Evolutionary conservation across 1,284 basidiomycete genomes (phyloP), one percentile per base, ranked within the genome.

Genomic region (Puccinia brachypodii): DNA sequence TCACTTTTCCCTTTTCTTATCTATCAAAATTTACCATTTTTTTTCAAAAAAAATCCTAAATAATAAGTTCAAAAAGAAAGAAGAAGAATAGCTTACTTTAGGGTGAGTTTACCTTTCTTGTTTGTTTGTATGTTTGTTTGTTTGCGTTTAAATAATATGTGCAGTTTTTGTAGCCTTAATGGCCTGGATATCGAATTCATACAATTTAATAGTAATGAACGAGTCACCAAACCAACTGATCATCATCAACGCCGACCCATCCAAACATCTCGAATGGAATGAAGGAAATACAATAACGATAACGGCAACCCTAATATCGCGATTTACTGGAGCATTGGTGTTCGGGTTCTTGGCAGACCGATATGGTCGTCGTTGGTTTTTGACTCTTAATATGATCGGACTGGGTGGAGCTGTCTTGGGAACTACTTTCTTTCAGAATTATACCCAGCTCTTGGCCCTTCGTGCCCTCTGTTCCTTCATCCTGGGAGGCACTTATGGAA

Each of bases 331-430:
- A 31, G 95, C 95, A 44, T 90, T 94, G 82, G 87, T 95, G 83
- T 96, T 97, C 83, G 90, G 89, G 75, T 82, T 85, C 2, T 40
- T 80, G 1, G 77, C 83, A 0, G 85, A 85, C 69, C 90, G 95
- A 11, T 96, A 90, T 86, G 96, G 96, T 1, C 90, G 96, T 62
- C 96, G 95, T 88, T 98, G 94, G 93, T 94, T 95, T 0, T 88
- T 98, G 2, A 91, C 95, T 62, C 84, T 86, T 85, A 97, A 96
- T 86, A 87, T 88, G 36, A 1, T 87, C 19, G 85, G 95, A 66
- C 90, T 94, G 83, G 88, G 89, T 25, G 87, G 90, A 9, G 90
- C 97, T 82, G 92, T 95, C 84, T 90, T 98, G 19, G 93, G 91
- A 0, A 91, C 88, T 0, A 88, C 88, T 1, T 90, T 89, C 83